Conservation (phyloP, 2,329 filamentous ascomycete genomes). For the Fusarium phyllophilum region DNA sequence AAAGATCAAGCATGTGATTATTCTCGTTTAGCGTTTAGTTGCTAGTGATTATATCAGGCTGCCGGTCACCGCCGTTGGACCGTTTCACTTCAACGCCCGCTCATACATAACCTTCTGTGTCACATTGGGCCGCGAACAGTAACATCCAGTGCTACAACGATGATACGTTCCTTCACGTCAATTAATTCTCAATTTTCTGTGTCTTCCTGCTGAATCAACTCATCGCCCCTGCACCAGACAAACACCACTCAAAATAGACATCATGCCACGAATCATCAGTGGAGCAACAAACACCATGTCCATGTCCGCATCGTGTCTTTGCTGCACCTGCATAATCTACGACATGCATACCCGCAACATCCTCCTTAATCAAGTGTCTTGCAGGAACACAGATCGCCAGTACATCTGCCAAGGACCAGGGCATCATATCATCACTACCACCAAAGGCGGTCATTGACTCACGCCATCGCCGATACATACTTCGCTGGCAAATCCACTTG, state of each 20-base stretch:
- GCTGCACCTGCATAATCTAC: slow-evolving; percentile 3
- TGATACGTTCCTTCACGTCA: neutral
- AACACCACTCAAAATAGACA: neutral
- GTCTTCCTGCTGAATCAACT: fast-evolving
- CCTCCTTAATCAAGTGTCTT: neutral
- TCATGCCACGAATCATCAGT: neutral
- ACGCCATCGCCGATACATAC: neutral
- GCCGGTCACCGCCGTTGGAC: neutral
- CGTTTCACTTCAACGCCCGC: neutral
- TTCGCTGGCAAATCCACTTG: neutral
- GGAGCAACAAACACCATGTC: neutral
- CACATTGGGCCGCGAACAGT: neutral
- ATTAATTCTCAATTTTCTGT: neutral
- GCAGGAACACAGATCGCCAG: neutral
- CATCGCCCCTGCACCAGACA: fast-evolving
- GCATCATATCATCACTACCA: neutral
- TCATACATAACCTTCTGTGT: too few relatives aligned
- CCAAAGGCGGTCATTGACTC: neutral
- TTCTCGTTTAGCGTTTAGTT: fast-evolving
- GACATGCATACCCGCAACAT: neutral
- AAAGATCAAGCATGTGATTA: neutral
- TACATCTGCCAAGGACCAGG: neutral
- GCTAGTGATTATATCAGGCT: neutral
- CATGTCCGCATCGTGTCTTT: slow-evolving; percentile 1
- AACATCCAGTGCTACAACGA: neutral